These are phyloP conservation scores for Lunularia cruciata DNA, from an alignment of 225 moss, liverwort and hornwort species.

Conservation along the genomic window DNA sequence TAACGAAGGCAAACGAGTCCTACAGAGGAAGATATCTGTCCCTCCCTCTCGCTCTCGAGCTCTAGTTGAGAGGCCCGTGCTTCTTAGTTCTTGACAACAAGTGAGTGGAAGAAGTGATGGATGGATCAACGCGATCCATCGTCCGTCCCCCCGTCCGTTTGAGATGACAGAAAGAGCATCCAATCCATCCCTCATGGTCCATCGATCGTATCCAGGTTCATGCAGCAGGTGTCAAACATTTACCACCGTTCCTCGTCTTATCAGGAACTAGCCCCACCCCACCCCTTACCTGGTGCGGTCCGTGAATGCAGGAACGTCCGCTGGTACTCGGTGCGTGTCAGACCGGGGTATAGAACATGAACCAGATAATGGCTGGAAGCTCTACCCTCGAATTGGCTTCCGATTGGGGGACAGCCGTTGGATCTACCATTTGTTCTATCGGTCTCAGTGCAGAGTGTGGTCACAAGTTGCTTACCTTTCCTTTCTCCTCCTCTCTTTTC, in stretches of 20 bases:
- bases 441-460: not conserved
- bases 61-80: no score
- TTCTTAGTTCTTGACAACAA: no score
- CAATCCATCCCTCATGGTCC: not conserved
- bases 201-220: slow-evolving; percentile 1
- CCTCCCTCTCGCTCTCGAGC: no score
- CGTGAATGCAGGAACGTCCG: not conserved
- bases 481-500: not conserved
- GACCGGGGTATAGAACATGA: not conserved
- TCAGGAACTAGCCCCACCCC: not conserved
- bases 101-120: no score
- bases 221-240: slow-evolving; percentile 2
- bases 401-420: not conserved
- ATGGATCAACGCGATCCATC: not conserved
- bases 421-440: not conserved
- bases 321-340: not conserved
- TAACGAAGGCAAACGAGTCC: no score
- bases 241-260: slow-evolving; percentile 9
- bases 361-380: not conserved
- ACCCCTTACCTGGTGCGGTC: slow-evolving; percentile 7
- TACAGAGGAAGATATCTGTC: no score
- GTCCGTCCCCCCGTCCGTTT: slow-evolving; percentile 3
- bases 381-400: not conserved
- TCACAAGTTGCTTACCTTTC: not conserved
- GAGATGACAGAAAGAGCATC: not conserved